Evolutionary conservation across 1,139 yeast species (phyloP).

Genomic region (Pichia sp.): DNA sequence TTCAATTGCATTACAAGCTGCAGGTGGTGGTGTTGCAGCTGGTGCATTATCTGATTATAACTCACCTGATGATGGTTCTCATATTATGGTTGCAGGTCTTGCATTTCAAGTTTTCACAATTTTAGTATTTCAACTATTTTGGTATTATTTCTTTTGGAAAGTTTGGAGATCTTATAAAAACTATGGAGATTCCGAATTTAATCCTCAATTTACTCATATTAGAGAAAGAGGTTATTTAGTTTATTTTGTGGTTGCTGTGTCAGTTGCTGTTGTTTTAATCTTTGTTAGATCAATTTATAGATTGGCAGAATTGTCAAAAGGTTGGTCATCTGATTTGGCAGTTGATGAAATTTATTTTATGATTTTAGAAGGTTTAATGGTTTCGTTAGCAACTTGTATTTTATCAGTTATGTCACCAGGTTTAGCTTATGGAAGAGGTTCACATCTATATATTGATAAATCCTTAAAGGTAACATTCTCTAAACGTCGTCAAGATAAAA

Average conservation of each 20-base stretch:
- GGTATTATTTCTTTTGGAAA: slow-evolving; percentile 46
- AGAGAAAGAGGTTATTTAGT: slow-evolving; percentile 39
- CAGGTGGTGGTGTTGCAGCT: slow-evolving; percentile 77
- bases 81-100: slow-evolving; percentile 79
- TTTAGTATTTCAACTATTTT: slow-evolving; percentile 53
- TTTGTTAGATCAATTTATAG: slow-evolving; percentile 76
- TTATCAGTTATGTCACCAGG: slow-evolving; percentile 63
- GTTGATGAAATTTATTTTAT: slow-evolving; percentile 67
- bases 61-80: slow-evolving; percentile 48
- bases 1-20: slow-evolving; percentile 70
- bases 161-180: slow-evolving; percentile 33
- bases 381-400: slow-evolving; percentile 40
- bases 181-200: slow-evolving; percentile 27
- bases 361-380: slow-evolving; percentile 72
- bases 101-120: slow-evolving; percentile 73
- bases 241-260: slow-evolving; percentile 46
- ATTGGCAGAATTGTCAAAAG: slow-evolving; percentile 70
- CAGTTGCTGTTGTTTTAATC: slow-evolving; percentile 50
- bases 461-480: slow-evolving; percentile 12
- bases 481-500: no score
- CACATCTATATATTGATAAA: slow-evolving; percentile 21
- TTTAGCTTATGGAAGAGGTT: slow-evolving; percentile 40
- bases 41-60: slow-evolving; percentile 38
- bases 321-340: slow-evolving; percentile 69
- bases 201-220: slow-evolving; percentile 37